These are phyloP conservation scores for Allomyces arbusculus DNA, from an alignment of 192 early-diverging fungal genomes.

Conservation along the genomic window DNA sequence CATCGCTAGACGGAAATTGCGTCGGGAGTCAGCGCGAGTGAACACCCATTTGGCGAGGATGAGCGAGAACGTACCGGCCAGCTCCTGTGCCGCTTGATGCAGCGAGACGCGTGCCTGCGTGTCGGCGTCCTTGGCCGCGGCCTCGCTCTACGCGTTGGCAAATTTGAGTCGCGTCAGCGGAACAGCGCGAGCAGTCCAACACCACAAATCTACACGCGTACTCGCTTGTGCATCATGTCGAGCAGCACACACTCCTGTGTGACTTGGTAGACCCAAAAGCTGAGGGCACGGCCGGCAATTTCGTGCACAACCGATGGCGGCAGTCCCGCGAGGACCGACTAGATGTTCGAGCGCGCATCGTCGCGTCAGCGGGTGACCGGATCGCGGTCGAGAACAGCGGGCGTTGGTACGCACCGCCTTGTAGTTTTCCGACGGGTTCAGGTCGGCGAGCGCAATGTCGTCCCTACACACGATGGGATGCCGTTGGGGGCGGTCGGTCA, in stretches of 20 bases:
- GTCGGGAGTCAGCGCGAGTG: neutral
- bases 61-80: neutral
- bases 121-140: neutral
- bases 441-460: slow-evolving; percentile 30
- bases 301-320: slow-evolving; percentile 37
- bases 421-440: slow-evolving; percentile 40
- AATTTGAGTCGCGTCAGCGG: too few relatives aligned
- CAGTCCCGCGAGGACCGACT: slow-evolving; percentile 45
- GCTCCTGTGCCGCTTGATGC: neutral
- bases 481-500: too few relatives aligned
- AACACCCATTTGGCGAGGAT: neutral
- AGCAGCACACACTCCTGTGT: slow-evolving; percentile 29
- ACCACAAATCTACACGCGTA: too few relatives aligned
- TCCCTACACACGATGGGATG: slow-evolving; percentile 11
- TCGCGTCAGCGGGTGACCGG: neutral
- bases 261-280: slow-evolving; percentile 45
- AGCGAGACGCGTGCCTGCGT: neutral
- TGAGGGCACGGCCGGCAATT: slow-evolving; percentile 36
- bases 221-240: slow-evolving; percentile 11
- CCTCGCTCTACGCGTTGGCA: neutral
- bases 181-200: too few relatives aligned
- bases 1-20: neutral
- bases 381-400: neutral
- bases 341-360: slow-evolving; percentile 1
- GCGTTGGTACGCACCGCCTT: slow-evolving; percentile 22